phyloP scores from a whole-genome alignment of 331 rosid species.

The Acacia pycnantha region DNA sequence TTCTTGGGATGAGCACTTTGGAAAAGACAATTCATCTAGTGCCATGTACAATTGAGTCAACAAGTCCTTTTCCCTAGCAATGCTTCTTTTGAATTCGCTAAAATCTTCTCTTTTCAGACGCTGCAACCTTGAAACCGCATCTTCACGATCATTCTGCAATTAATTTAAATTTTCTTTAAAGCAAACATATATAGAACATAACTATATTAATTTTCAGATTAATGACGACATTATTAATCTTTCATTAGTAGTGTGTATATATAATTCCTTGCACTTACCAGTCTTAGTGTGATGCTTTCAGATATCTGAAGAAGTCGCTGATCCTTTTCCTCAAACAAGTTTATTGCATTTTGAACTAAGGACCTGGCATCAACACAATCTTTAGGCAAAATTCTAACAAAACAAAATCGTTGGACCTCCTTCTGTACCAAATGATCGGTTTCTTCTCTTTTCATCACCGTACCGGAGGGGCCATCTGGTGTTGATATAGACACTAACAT shows the following conservation, averaged over 20 bases:
- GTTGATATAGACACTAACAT: neutral
- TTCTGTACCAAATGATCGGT: too few relatives aligned
- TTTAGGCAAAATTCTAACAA: neutral
- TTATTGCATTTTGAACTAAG: neutral
- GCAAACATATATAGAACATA: neutral
- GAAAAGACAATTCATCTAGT: neutral
- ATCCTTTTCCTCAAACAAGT: neutral
- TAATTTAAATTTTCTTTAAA: neutral
- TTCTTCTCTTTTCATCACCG: neutral
- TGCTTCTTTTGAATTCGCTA: neutral
- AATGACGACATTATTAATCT: neutral
- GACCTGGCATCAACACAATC: neutral
- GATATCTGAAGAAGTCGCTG: neutral
- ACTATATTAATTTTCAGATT: neutral
- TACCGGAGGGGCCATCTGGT: neutral
- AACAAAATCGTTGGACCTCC: neutral
- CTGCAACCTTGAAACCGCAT: neutral
- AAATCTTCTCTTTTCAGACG: neutral
- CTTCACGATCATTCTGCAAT: conserved; percentile 1
- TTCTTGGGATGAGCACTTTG: neutral
- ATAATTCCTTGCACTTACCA: neutral
- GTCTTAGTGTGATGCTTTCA: neutral
- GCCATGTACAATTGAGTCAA: neutral
- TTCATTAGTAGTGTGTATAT: too few relatives aligned
- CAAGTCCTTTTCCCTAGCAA: neutral